Evolutionary conservation across 2,329 filamentous ascomycete genomes (phyloP).

Genomic region (Beauveria caledonica): DNA sequence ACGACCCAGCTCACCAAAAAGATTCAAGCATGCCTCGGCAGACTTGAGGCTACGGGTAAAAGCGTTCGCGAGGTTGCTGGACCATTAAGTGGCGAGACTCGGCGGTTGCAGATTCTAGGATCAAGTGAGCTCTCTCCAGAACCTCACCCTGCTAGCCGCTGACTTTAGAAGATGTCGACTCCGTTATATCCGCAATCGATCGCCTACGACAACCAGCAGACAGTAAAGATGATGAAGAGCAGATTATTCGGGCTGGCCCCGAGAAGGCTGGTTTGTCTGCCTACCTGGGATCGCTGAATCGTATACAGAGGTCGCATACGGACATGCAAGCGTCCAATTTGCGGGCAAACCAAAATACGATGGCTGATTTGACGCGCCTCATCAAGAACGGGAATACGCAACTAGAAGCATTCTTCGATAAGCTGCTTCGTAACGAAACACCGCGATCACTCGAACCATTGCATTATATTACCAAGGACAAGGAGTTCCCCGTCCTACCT

Average conservation of each 20-base stretch:
- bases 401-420: constrained; percentile 76
- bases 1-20: constrained; percentile 90
- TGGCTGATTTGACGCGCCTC: constrained; percentile 68
- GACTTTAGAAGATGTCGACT: constrained; percentile 63
- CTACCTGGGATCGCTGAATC: constrained; percentile 84
- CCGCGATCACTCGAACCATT: constrained; percentile 77
- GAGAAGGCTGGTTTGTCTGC: constrained; percentile 72
- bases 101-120: constrained; percentile 77
- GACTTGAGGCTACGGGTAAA: constrained; percentile 80
- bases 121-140: constrained; percentile 48
- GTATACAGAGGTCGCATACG: constrained; percentile 72
- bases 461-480: constrained; percentile 85
- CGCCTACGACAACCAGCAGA: constrained; percentile 84
- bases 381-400: constrained; percentile 73
- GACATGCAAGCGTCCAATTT: constrained; percentile 88
- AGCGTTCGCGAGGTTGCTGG: constrained; percentile 87
- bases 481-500: constrained; percentile 71
- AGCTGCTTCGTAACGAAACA: constrained; percentile 66
- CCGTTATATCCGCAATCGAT: constrained; percentile 78
- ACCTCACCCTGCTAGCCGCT: not conserved
- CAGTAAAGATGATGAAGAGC: constrained; percentile 84
- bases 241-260: constrained; percentile 81
- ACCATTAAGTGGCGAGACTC: constrained; percentile 87
- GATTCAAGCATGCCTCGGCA: constrained; percentile 78
- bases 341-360: constrained; percentile 82